Evolutionary conservation across 2,329 filamentous ascomycete genomes (phyloP), one percentile per base, ranked within the genome.

Genomic region (Cordyceps militaris): DNA sequence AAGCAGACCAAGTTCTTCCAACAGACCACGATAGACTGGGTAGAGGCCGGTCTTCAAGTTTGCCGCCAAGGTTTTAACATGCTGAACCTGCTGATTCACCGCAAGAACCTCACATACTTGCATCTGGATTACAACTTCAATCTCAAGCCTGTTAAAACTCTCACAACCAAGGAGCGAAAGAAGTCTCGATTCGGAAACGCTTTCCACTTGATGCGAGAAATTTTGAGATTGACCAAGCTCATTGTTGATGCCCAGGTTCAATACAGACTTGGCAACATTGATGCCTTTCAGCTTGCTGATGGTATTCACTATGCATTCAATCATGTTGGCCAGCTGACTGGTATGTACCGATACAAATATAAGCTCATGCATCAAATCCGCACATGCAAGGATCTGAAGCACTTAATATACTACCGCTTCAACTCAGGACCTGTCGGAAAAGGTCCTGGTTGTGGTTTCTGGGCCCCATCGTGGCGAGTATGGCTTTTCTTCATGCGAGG

Each of bases 281-380:
- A 99, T 72, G 94, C 95, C 38, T 99, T 99, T 78, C 94, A 99
- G 72, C 85, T 99, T 63, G 94, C 94, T 3, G 94, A 99, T 72
- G 94, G 94, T 72, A 99, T 99, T 58, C 79, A 97, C n/a, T 99
- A 99, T 66, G 95, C 94, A 19, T 99, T 99, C 78, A 99, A 99
- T 74, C 94, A 99, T 66, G 94, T 99, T 58, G 94, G 94, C 61
- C 95, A 99, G 73, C 79, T 99, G 61, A 99, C 94, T 16, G 94
- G 94, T 70, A 99, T 99, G 94, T 99, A 99, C 75, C 88, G 94
- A 61, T 99, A 99, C 82, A 99, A 99, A 80, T 99, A 99, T 79
- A 99, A 99, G 80, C 81, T 99, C 58, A 99, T 99, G 94, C 94
- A 99, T 71, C 94, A 99, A 73, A 99, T 99, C 66, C 90, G 94